Base-by-base conservation (phyloP, 805 yeast genomes). In the Myxozyma kluyveri region DNA sequence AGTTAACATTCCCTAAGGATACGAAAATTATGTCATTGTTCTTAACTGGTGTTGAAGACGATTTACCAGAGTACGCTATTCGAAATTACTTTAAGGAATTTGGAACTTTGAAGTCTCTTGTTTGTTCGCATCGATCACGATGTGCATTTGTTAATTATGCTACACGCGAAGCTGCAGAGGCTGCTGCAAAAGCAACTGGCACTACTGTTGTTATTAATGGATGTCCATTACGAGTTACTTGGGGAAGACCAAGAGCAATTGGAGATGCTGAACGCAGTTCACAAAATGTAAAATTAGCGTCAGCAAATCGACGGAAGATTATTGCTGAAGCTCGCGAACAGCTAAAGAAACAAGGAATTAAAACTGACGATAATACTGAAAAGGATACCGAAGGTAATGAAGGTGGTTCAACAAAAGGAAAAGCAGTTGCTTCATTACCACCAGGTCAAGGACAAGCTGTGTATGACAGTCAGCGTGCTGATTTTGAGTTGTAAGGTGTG, bases 11-110 rank as follows among this genome's bases (percentile, higher is more conserved):
- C 1, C 79, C 83, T 0, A 68, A 68, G 31, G 75, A 76, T 47
- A 53, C 63, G 3, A 61, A 67, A 0, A 62, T 79, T n/a, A 75
- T 73, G 47, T 76, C 89, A 0, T 77, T 88, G 47, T 88, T 89
- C 64, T 63, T 89, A 18, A 86, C 83, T 68, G 96, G 96, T 1
- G 72, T 88, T 18, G 82, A 78, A 53, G 78, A 80, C 3, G 80
- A 81, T 14, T 64, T 84, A 4, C 84, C 95, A 0, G 88, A 83
- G 60, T 82, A 81, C 66, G 69, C 70, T 47, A 70, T 88, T 14
- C 64, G 78, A 17, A 79, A 79, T 5, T 73, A 66, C 55, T 80
- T 84, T 49, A 71, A 71, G 33, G 63, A 69, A 23, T 65, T 65
- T 50, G 85, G 85, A 1, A 63, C 70, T 32, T 59, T 84, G 10